These are phyloP conservation scores for Zymoseptoria brevis DNA, from an alignment of 2,329 filamentous ascomycete species.

Conservation along the genomic window DNA sequence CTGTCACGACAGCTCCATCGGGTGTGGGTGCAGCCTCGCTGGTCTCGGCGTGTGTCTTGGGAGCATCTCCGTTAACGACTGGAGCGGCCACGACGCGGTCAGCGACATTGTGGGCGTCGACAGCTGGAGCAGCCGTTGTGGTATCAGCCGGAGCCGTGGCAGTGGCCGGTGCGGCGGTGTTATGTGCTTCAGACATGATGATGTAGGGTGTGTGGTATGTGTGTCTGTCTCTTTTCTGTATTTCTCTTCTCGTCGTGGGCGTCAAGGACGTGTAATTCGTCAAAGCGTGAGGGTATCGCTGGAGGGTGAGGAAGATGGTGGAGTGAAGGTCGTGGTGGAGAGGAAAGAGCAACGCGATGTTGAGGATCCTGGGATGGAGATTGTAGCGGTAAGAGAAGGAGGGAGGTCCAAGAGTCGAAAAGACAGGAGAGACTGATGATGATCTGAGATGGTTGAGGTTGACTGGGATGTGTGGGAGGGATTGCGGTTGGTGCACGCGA, in stretches of 20 bases:
- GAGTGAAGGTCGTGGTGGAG: too few relatives aligned
- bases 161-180: constrained; percentile 7
- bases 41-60: constrained; percentile 27
- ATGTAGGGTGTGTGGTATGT: neutral
- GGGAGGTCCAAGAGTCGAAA: too few relatives aligned
- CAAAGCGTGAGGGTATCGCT: neutral
- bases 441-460: too few relatives aligned
- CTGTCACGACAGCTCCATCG: constrained; percentile 32
- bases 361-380: too few relatives aligned
- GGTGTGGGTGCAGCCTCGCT: constrained; percentile 11
- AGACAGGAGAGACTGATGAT: too few relatives aligned
- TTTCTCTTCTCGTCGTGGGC: neutral
- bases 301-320: neutral
- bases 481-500: too few relatives aligned
- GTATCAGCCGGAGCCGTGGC: constrained; percentile 11
- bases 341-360: too few relatives aligned
- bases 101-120: constrained; percentile 30
- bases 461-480: too few relatives aligned
- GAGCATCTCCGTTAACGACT: constrained; percentile 33
- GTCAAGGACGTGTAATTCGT: neutral
- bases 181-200: constrained; percentile 24
- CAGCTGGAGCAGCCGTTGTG: constrained; percentile 25
- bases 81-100: constrained; percentile 32
- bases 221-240: neutral
- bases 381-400: too few relatives aligned